A percentile compares a stretch with the other conserved stretches of the same genome.
Evolutionary conservation across 2,329 filamentous ascomycete genomes (phyloP).

Genomic region (Neophaeococcomyces mojaviensis): DNA sequence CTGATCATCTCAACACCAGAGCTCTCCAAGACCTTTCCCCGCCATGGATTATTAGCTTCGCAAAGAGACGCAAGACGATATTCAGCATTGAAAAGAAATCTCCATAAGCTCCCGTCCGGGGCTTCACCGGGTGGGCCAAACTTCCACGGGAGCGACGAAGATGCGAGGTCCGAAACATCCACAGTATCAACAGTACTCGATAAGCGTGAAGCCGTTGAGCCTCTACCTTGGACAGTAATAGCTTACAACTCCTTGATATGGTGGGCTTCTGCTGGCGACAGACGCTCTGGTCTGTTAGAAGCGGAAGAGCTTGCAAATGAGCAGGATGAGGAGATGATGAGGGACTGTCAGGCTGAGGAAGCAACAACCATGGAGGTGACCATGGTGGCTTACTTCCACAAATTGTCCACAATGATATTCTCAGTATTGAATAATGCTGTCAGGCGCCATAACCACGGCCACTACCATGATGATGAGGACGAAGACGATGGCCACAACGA

Average conservation of each 20-base stretch:
- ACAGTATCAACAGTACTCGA: slow-evolving; percentile 34
- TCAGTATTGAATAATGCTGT: slow-evolving; percentile 32
- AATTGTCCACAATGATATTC: slow-evolving; percentile 40
- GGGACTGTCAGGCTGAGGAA: background rate
- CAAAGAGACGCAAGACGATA: slow-evolving; percentile 84
- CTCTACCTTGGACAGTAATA: slow-evolving; percentile 51
- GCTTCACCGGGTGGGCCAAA: slow-evolving; percentile 14
- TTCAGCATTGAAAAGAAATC: slow-evolving; percentile 56
- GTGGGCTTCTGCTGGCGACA: slow-evolving; percentile 60
- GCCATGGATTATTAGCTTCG: slow-evolving; percentile 69
- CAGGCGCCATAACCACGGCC: slow-evolving; percentile 25
- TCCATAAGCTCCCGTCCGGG: slow-evolving; percentile 31
- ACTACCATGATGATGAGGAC: slow-evolving; percentile 18
- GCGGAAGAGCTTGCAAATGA: slow-evolving; percentile 45
- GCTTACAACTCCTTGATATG: slow-evolving; percentile 59
- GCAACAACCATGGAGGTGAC: slow-evolving; percentile 34
- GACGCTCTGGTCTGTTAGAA: slow-evolving; percentile 46
- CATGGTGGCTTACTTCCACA: slow-evolving; percentile 44
- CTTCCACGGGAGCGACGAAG: slow-evolving; percentile 28
- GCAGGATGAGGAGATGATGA: slow-evolving; percentile 29
- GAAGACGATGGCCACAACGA: slow-evolving; percentile 22
- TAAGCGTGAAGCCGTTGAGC: slow-evolving; percentile 44
- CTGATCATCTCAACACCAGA: slow-evolving; percentile 51
- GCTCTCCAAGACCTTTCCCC: slow-evolving; percentile 35
- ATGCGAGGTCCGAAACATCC: slow-evolving; percentile 27